Conservation (phyloP, 192 early-diverging fungal species). For the Dispira parvispora region DNA sequence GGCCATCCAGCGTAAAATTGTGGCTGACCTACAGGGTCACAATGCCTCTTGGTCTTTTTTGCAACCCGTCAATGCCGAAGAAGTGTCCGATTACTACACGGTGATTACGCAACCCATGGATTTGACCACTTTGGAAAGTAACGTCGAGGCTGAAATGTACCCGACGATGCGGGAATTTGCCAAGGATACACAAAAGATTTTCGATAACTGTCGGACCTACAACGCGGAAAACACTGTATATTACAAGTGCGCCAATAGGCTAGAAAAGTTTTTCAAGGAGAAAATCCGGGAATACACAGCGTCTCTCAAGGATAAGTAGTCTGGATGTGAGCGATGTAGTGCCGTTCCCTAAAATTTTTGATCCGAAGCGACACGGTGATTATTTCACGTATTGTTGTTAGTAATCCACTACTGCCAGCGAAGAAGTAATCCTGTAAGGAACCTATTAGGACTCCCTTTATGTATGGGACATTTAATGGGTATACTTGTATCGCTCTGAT, state of each 20-base stretch:
- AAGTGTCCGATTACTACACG: constrained; percentile 88
- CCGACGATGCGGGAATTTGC: constrained; percentile 65
- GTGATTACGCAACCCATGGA: constrained; percentile 98
- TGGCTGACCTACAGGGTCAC: constrained; percentile 61
- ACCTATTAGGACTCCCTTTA: too few relatives aligned
- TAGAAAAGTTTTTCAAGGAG: constrained; percentile 68
- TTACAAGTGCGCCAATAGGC: constrained; percentile 51
- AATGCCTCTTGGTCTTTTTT: constrained; percentile 83
- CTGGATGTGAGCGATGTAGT: background rate
- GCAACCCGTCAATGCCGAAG: constrained; percentile 69
- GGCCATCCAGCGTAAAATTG: constrained; percentile 44
- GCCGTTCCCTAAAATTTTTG: background rate
- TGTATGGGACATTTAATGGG: too few relatives aligned
- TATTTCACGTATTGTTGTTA: too few relatives aligned
- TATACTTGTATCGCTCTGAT: too few relatives aligned
- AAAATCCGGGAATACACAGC: constrained; percentile 47
- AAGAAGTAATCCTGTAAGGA: too few relatives aligned
- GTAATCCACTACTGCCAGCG: too few relatives aligned
- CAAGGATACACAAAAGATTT: constrained; percentile 76
- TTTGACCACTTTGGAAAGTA: constrained; percentile 62
- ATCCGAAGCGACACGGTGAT: background rate
- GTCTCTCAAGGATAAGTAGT: constrained; percentile 1
- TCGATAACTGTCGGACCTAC: constrained; percentile 81
- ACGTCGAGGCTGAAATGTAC: constrained; percentile 79
- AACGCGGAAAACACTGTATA: constrained; percentile 79